Evolutionary conservation across 164 flowering plant genomes (phyloP).

Genomic region (Kingdonia uniflora): DNA sequence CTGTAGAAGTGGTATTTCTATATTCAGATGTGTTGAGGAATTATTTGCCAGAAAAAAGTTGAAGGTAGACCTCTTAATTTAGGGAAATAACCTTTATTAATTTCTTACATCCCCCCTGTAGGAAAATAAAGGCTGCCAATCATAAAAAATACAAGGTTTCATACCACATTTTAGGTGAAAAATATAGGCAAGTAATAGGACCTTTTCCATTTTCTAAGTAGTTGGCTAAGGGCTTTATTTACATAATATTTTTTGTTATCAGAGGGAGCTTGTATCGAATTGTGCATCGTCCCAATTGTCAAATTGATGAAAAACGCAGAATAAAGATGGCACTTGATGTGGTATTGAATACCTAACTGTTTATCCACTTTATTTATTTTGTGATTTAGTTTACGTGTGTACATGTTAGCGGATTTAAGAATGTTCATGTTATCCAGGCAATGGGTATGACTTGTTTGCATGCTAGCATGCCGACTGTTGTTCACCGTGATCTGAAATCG

Average conservation of each 20-base stretch:
- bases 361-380: not conserved
- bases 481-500: slow-evolving; percentile 94
- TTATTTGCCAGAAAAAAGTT: no score
- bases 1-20: no score
- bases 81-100: no score
- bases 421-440: slow-evolving; percentile 46
- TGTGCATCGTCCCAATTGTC: slow-evolving; percentile 87
- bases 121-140: no score
- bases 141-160: no score
- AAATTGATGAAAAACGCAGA: slow-evolving; percentile 87
- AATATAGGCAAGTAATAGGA: no score
- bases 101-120: no score
- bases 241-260: slow-evolving; percentile 11
- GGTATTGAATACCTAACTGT: slow-evolving; percentile 37
- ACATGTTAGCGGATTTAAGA: not conserved
- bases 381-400: not conserved
- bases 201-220: not conserved
- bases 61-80: no score
- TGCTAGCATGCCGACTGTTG: slow-evolving; percentile 85
- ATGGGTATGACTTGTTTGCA: slow-evolving; percentile 98
- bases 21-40: no score
- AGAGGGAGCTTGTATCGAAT: slow-evolving; percentile 96
- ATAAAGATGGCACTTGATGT: slow-evolving; percentile 99
- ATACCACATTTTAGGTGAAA: no score
- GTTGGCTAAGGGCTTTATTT: not conserved